phyloP scores from a whole-genome alignment of 192 early-diverging fungal genomes.

The Borealophlyctis nickersoniae region DNA sequence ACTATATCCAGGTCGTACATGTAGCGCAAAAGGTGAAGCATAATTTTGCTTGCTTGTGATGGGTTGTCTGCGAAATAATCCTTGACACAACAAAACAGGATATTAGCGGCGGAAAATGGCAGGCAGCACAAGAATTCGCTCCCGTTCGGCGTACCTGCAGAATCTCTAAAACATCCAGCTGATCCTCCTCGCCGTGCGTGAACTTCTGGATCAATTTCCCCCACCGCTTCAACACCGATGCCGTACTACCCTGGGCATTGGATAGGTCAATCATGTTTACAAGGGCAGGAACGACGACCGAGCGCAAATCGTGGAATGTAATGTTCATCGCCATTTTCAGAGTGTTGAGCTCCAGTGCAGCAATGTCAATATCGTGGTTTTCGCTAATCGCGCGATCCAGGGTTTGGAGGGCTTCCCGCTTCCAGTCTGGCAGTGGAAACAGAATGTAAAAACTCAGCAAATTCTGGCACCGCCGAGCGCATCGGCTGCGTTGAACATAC shows the following conservation, averaged over 20 bases:
- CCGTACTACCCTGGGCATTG: conserved; percentile 29
- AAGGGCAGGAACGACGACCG: conserved; percentile 68
- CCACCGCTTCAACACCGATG: conserved; percentile 63
- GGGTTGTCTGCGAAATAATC: conserved; percentile 51
- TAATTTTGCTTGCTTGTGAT: no score
- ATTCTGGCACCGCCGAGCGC: no score
- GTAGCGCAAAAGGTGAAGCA: conserved; percentile 56
- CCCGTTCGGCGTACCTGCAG: conserved; percentile 38
- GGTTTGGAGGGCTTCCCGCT: conserved; percentile 68
- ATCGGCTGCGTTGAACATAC: no score
- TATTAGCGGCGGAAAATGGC: no score
- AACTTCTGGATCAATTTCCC: conserved; percentile 65
- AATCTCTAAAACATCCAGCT: conserved; percentile 61
- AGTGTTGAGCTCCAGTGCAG: conserved; percentile 80
- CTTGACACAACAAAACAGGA: conserved; percentile 18
- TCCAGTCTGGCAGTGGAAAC: conserved; percentile 50
- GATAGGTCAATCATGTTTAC: conserved; percentile 57
- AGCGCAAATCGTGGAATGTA: conserved; percentile 73
- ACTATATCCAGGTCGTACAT: conserved; percentile 80
- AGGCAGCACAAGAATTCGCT: no score
- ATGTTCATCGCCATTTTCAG: conserved; percentile 84
- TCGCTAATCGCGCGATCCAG: conserved; percentile 80
- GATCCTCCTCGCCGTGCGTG: conserved; percentile 65
- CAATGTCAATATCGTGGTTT: conserved; percentile 67
- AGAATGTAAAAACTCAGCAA: conserved; percentile 17